These are phyloP conservation scores for Penicillium roqueforti DNA, from an alignment of 495 filamentous ascomycete genomes.

Conservation along the genomic window DNA sequence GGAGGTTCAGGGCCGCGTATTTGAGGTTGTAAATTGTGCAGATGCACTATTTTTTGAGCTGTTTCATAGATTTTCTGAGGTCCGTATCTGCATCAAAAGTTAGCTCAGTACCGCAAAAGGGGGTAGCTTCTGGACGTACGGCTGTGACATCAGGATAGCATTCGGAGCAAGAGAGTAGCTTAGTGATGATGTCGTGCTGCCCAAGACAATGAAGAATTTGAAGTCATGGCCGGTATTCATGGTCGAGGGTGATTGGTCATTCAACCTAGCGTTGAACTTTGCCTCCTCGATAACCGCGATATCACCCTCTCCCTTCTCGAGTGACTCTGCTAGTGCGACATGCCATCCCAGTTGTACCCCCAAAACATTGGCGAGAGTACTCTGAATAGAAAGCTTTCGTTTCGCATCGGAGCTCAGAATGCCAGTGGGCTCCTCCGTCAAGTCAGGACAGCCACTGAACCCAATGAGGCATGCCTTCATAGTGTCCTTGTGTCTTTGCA, in stretches of 20 bases:
- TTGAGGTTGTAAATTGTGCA: not conserved
- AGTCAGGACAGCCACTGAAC: conserved; percentile 17
- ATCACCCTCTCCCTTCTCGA: conserved; percentile 6
- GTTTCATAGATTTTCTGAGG: conserved; percentile 12
- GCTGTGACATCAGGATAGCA: conserved; percentile 14
- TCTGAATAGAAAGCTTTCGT: conserved; percentile 20
- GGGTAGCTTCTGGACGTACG: conserved; percentile 4
- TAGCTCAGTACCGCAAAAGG: not conserved
- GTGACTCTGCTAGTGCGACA: conserved; percentile 6
- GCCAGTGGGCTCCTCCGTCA: conserved; percentile 20
- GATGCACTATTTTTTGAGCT: not conserved
- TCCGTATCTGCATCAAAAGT: conserved; percentile 13
- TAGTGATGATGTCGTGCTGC: not conserved
- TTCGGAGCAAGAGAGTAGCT: not conserved
- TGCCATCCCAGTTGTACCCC: conserved; percentile 8
- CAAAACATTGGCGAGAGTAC: conserved; percentile 13
- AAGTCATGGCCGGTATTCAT: not conserved
- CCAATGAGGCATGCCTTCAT: conserved; percentile 16
- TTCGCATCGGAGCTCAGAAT: conserved; percentile 19
- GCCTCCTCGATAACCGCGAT: conserved; percentile 20
- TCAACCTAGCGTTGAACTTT: not conserved
- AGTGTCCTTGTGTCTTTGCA: not conserved
- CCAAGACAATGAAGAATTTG: conserved; percentile 16
- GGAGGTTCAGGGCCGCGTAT: not conserved
- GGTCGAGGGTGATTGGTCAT: not conserved